Base-by-base conservation (phyloP, 345 rosid genomes). In the Salix caprea region DNA sequence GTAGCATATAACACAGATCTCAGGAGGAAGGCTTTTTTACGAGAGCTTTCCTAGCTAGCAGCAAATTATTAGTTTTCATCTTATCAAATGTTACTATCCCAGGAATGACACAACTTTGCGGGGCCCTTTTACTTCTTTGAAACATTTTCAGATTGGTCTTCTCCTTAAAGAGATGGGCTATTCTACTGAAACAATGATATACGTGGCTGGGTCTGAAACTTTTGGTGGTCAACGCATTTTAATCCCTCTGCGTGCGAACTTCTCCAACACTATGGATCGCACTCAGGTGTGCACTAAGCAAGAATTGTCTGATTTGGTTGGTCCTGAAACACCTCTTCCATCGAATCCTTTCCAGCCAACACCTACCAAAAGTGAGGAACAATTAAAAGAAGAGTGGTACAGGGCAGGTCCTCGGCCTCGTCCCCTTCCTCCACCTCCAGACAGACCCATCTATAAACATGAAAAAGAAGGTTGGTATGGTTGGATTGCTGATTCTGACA, bases 391-490 rank as follows among this genome's bases (percentile, higher is more conserved):
- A 77, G 96, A 90, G 71, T 96, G 99, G 99, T 84, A 90, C 37
- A 90, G 69, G 84, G 97, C 97, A 71, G 99, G 99, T 69, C 99
- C 97, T 65, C 90, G 99, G 36, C 99, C 99, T 70, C 86, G 98
- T 67, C 99, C 99, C 74, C 97, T 94, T 80, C 97, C 97, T 85
- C 99, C 99, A 65, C 97, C 99, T 88, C 98, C 98, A 26, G 94
- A 86, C 72, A 86, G 99, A 80, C 97, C 96, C 71, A 83, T 91
- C 80, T 96, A 96, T 85, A 90, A 26, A 79, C 99, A 96, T 78
- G 98, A 96, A 81, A 94, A 92, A 86, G 97, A 96, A 87, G 99
- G 99, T 13, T 96, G 99, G 98, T 96, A 94, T 85, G 95, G 96
- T 84, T 96, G 99, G 99, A 80, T 96, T 73, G 81, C 90, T 2